These are phyloP conservation scores for Mucor ambiguus DNA, from an alignment of 371 early-diverging fungal species.

Conservation along the genomic window DNA sequence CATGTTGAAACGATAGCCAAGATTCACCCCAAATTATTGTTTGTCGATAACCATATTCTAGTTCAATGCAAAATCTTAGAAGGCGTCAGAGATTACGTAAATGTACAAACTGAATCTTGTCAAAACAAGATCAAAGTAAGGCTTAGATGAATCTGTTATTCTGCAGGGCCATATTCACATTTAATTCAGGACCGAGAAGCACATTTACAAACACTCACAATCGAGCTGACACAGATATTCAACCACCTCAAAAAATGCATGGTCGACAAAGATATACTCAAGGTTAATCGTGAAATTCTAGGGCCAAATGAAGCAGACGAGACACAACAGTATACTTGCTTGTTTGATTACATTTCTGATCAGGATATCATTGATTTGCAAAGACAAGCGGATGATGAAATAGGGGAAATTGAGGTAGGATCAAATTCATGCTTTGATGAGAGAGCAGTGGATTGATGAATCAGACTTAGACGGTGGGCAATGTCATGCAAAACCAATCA, in stretches of 20 bases:
- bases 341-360: conserved; percentile 54
- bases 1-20: conserved; percentile 44
- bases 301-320: neutral
- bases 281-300: conserved; percentile 27
- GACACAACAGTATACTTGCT: conserved; percentile 14
- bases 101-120: conserved; percentile 27
- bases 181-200: conserved; percentile 38
- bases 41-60: conserved; percentile 45
- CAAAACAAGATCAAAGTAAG: conserved; percentile 34
- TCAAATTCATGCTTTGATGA: neutral
- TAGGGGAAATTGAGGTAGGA: conserved; percentile 46
- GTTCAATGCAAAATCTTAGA: conserved; percentile 38
- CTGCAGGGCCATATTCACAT: neutral
- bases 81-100: conserved; percentile 39
- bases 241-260: conserved; percentile 32
- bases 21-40: conserved; percentile 43
- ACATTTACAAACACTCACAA: conserved; percentile 34
- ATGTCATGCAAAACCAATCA: conserved; percentile 21
- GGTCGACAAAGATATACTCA: conserved; percentile 42
- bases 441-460: neutral
- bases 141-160: neutral
- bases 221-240: conserved; percentile 45
- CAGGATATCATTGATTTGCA: conserved; percentile 50
- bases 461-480: conserved; percentile 8
- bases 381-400: conserved; percentile 48